A percentile compares a stretch with the other conserved stretches of the same genome.
Conservation (phyloP, 73 alveolate species). For the Stentor roeselii region DNA sequence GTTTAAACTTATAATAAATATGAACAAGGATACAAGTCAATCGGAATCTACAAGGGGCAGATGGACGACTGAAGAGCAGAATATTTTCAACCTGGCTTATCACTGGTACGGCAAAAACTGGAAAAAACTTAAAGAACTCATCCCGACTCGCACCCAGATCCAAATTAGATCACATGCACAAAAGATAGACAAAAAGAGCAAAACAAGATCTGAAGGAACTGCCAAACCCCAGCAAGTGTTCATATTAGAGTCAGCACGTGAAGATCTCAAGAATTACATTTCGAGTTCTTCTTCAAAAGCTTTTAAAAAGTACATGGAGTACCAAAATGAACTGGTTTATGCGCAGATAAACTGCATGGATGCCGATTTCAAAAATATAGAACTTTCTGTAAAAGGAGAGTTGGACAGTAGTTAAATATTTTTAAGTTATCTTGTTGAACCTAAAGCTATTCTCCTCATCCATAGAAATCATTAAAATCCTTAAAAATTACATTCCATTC, state of each 20-base stretch:
- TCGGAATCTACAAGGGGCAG: conserved; percentile 31
- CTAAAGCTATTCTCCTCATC: too few relatives aligned
- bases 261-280: background rate
- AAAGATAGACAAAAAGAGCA: conserved; percentile 32
- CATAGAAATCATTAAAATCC: too few relatives aligned
- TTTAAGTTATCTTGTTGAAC: too few relatives aligned
- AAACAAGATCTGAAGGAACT: background rate
- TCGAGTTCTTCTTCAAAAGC: background rate
- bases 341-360: too few relatives aligned
- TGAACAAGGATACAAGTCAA: background rate
- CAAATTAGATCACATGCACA: conserved; percentile 83
- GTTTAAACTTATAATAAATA: too few relatives aligned
- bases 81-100: conserved; percentile 52
- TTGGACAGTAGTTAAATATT: too few relatives aligned
- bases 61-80: conserved; percentile 71
- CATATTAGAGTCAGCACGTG: background rate
- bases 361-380: too few relatives aligned
- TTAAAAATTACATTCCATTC: too few relatives aligned
- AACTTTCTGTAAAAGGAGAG: too few relatives aligned
- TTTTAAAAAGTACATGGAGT: background rate
- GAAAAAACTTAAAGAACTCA: conserved; percentile 54
- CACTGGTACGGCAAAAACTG: conserved; percentile 66
- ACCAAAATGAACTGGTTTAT: background rate
- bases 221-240: background rate
- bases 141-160: conserved; percentile 63